A percentile compares a stretch with the other conserved stretches of the same genome.
Evolutionary conservation across 2,329 filamentous ascomycete genomes (phyloP).

Genomic region (Nothophoma quercina): DNA sequence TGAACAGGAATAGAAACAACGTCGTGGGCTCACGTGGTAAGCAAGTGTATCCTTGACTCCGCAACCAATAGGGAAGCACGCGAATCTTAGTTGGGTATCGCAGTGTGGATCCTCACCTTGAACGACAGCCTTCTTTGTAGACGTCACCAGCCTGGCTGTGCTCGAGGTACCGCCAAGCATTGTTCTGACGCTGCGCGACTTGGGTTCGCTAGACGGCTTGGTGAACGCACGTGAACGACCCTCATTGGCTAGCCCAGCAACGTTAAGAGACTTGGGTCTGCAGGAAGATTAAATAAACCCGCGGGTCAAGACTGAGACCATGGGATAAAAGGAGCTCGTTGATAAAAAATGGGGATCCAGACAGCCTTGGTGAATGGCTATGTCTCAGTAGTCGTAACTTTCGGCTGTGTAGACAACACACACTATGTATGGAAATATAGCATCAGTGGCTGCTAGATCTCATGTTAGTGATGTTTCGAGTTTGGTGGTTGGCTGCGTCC

Average conservation of each 20-base stretch:
- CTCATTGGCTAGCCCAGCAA: slow-evolving; percentile 17
- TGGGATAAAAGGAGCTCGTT: slow-evolving; percentile 4
- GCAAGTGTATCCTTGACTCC: background rate
- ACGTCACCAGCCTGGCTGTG: slow-evolving; percentile 40
- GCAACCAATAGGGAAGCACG: background rate
- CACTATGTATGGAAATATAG: slow-evolving; percentile 1
- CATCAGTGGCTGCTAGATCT: slow-evolving; percentile 6
- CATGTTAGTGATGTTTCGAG: slow-evolving; percentile 3
- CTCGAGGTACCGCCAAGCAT: slow-evolving; percentile 27
- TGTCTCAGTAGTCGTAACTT: slow-evolving; percentile 27
- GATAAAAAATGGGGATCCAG: slow-evolving; percentile 7
- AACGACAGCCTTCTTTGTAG: slow-evolving; percentile 20
- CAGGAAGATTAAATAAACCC: slow-evolving; percentile 1
- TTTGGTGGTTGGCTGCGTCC: slow-evolving; percentile 12
- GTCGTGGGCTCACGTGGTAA: slow-evolving; percentile 5
- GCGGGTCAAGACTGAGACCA: slow-evolving; percentile 5
- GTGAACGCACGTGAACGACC: slow-evolving; percentile 25
- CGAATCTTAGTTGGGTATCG: background rate
- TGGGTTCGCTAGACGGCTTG: slow-evolving; percentile 29
- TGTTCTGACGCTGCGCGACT: slow-evolving; percentile 17
- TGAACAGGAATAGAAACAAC: slow-evolving; percentile 18
- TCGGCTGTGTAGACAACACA: slow-evolving; percentile 25
- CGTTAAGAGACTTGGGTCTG: slow-evolving; percentile 29
- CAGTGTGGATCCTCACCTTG: background rate
- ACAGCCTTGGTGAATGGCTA: slow-evolving; percentile 17